Evolutionary conservation across 2,329 filamentous ascomycete species (phyloP), one percentile per base, ranked within the genome.

Genomic region (Paecilomyces niveus): DNA sequence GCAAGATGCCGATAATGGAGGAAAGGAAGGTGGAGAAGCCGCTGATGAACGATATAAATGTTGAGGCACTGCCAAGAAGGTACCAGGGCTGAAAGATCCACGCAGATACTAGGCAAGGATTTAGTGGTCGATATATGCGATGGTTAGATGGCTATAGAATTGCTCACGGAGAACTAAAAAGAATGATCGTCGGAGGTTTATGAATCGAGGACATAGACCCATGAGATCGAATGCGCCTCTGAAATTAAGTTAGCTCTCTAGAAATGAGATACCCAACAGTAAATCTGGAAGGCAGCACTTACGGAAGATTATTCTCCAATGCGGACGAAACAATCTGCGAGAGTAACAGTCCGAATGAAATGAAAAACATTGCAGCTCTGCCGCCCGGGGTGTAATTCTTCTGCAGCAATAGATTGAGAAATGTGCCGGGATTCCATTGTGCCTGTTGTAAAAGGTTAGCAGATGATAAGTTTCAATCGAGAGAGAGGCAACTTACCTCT

Each of bases 1-100:
- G 65, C 6, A 79, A 57, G 1, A 80, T 68, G 4, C 77, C 78
- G 0, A 74, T 72, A 49, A 80, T 78, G 4, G 75, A 63, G 0
- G 70, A 71, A 3, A 79, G 67, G 55, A 69, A 69, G 39, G 68
- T 64, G 32, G 77, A 73, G 59, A 79, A 80, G 1, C 72, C 76
- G 1, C 71, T 69, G 3, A 80, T 65, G 61, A 76, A 77, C 10
- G 66, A 68, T 49, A 76, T 69, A 59, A 78, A 79, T 10, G 74
- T 70, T 18, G 64, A 65, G 0, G 76, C 75, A 1, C 61, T 60
- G 18, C 63, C 56, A 11, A 69, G 62, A n/a, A 76, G 64, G 52
- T 75, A 74, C 75, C 75, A 77, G 0, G 74, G 75, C 54, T 69
- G 70, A 32, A 76, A 72, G 2, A 68, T 67, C 56, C 71, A 73